Percentiles rank a stretch among this genome's conserved stretches.
phyloP scores from a whole-genome alignment of 2,329 filamentous ascomycete genomes.

The Monilinia fructigena region DNA sequence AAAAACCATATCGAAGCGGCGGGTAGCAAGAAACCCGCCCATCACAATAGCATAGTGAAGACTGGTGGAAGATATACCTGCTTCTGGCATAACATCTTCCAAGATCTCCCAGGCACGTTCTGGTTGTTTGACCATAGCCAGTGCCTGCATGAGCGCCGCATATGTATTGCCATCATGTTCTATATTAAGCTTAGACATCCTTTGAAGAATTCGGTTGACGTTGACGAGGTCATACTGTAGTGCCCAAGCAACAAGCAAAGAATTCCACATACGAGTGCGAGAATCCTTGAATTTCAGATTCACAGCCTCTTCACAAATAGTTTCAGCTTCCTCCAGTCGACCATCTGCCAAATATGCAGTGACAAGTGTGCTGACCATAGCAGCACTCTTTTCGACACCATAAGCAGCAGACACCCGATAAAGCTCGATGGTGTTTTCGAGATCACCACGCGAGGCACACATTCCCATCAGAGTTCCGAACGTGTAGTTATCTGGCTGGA shows the following conservation, averaged over 20 bases:
- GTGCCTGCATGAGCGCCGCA: constrained; percentile 57
- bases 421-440: constrained; percentile 65
- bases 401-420: constrained; percentile 60
- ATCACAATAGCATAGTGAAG: constrained; percentile 56
- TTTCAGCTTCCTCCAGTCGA: constrained; percentile 54
- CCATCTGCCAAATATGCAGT: constrained; percentile 64
- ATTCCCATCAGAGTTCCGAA: constrained; percentile 75
- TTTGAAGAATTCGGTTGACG: constrained; percentile 53
- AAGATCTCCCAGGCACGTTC: constrained; percentile 55
- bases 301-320: constrained; percentile 57
- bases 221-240: constrained; percentile 56
- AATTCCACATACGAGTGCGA: constrained; percentile 72
- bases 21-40: constrained; percentile 46
- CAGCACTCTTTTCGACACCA: constrained; percentile 50
- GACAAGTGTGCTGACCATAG: constrained; percentile 65
- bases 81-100: constrained; percentile 50
- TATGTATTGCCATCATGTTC: constrained; percentile 57
- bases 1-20: constrained; percentile 47
- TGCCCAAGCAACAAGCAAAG: constrained; percentile 68
- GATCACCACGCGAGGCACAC: constrained; percentile 68
- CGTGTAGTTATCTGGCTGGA: constrained; percentile 60
- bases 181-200: constrained; percentile 54
- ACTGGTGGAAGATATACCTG: constrained; percentile 45
- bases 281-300: constrained; percentile 50
- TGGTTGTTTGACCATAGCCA: constrained; percentile 53